These are phyloP conservation scores for Penstemon davidsonii DNA, from an alignment of 257 asterid genomes.

Conservation along the genomic window DNA sequence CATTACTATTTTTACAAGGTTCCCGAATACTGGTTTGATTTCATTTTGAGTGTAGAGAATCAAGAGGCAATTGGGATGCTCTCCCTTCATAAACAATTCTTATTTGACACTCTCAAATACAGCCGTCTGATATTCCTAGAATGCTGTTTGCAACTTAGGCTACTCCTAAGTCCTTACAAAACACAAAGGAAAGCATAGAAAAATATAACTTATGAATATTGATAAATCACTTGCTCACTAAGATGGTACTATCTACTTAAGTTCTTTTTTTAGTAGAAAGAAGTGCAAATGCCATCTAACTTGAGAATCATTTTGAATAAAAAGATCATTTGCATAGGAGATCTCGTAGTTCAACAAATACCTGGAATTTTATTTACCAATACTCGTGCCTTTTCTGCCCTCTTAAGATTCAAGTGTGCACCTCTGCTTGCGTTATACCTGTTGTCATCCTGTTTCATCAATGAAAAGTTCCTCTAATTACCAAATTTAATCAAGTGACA, in stretches of 20 bases:
- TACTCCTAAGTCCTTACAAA: too few relatives aligned
- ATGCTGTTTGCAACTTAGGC: too few relatives aligned
- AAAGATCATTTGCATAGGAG: not conserved
- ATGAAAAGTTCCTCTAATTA: not conserved
- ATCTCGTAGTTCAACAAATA: constrained; percentile 27
- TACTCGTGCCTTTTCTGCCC: constrained; percentile 75
- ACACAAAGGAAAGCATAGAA: not conserved
- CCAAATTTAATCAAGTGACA: constrained; percentile 10
- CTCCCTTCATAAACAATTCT: not conserved
- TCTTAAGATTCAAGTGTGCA: constrained; percentile 72
- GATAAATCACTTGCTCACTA: not conserved
- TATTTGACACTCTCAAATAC: not conserved
- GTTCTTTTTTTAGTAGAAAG: not conserved
- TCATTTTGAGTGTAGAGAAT: not conserved
- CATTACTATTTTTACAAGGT: not conserved
- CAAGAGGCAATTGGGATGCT: not conserved
- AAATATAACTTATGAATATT: not conserved
- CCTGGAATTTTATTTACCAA: constrained; percentile 70
- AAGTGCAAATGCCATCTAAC: not conserved
- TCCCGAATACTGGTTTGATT: not conserved
- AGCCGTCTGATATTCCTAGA: too few relatives aligned
- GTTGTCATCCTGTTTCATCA: constrained; percentile 63
- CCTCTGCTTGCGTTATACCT: constrained; percentile 78
- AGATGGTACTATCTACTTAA: not conserved
- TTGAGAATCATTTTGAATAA: not conserved